A percentile compares a stretch with the other conserved stretches of the same genome.
Evolutionary conservation across 202 grass and related monocot species (phyloP).

Genomic region (Schoenoplectus triqueter): DNA sequence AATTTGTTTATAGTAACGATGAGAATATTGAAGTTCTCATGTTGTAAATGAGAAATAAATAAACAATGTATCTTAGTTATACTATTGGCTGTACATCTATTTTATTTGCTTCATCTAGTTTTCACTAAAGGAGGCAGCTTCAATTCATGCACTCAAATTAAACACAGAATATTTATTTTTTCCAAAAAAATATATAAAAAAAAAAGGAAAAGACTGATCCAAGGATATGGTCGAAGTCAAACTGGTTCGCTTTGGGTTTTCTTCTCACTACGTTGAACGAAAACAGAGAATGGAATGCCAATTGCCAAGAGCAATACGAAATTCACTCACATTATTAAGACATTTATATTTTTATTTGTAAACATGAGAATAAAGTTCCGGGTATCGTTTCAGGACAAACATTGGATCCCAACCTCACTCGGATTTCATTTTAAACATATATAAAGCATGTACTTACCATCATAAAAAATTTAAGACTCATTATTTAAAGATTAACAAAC

Average conservation of each 20-base stretch:
- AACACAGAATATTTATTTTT: background rate
- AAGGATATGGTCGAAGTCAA: slow-evolving; percentile 1
- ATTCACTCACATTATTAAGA: background rate
- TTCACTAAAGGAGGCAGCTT: background rate
- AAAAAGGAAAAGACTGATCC: background rate
- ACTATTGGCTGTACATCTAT: background rate
- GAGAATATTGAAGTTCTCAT: background rate
- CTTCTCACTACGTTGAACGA: background rate
- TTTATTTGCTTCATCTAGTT: background rate
- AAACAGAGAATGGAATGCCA: background rate
- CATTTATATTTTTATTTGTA: background rate
- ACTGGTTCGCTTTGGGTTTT: background rate
- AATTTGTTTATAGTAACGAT: background rate
- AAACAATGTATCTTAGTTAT: background rate
- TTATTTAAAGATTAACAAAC: background rate
- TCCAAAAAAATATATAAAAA: background rate
- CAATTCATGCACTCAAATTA: background rate
- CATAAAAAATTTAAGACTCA: background rate
- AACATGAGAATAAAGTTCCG: background rate
- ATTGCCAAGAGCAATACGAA: background rate
- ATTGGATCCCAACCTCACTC: background rate
- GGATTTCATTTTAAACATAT: background rate
- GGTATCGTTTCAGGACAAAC: background rate
- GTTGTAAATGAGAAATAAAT: slow-evolving; percentile 19
- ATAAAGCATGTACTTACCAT: background rate